A percentile compares a stretch with the other conserved stretches of the same genome.
Conservation (phyloP, 1,284 basidiomycete genomes). For the Thecaphora thlaspeos region DNA sequence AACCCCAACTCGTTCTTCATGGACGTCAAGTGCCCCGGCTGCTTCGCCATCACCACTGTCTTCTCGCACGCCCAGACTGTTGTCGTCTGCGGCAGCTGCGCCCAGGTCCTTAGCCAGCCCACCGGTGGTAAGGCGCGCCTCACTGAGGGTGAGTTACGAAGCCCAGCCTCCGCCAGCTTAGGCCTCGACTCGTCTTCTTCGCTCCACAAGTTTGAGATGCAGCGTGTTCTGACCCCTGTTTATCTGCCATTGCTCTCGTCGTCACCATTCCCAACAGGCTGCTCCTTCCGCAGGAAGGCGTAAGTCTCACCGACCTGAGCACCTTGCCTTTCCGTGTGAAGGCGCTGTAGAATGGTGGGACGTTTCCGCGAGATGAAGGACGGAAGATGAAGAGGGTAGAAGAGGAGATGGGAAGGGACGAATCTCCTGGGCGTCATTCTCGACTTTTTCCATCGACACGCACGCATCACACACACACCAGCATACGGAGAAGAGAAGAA, state of each 20-base stretch:
- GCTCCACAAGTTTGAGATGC: too few relatives aligned
- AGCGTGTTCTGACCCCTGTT: too few relatives aligned
- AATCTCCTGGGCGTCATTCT: too few relatives aligned
- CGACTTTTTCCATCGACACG: not conserved
- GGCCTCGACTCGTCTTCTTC: too few relatives aligned
- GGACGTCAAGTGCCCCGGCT: slow-evolving; percentile 99
- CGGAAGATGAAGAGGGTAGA: too few relatives aligned
- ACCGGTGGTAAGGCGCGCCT: slow-evolving; percentile 97
- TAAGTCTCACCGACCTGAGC: too few relatives aligned
- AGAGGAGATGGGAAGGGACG: too few relatives aligned
- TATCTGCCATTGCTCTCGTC: too few relatives aligned
- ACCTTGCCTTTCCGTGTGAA: too few relatives aligned
- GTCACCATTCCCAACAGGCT: slow-evolving; percentile 31
- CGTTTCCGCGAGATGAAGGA: not conserved
- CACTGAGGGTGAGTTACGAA: slow-evolving; percentile 77
- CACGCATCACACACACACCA: not conserved
- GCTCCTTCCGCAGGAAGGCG: slow-evolving; percentile 54
- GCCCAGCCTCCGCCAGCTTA: too few relatives aligned
- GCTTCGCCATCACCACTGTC: slow-evolving; percentile 90
- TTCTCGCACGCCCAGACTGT: slow-evolving; percentile 95
- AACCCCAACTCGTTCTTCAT: slow-evolving; percentile 80
- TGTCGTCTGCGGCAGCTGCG: slow-evolving; percentile 87
- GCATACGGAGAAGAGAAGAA: not conserved
- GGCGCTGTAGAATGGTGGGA: too few relatives aligned
- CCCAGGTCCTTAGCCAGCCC: slow-evolving; percentile 93